Evolutionary conservation across 2,329 filamentous ascomycete species (phyloP), one percentile per base, ranked within the genome.

Genomic region (Trichoderma lentiforme): DNA sequence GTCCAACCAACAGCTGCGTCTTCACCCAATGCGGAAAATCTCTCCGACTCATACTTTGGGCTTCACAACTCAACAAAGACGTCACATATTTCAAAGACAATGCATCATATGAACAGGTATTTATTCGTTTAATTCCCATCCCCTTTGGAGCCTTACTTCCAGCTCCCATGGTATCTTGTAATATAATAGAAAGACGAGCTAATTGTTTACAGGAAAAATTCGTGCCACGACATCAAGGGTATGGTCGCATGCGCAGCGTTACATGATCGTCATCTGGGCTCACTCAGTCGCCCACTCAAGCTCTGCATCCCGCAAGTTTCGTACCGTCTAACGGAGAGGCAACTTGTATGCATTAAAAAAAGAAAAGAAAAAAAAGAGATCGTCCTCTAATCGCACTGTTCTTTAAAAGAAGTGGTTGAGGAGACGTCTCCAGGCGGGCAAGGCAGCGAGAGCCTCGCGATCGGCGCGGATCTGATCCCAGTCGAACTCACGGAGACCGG

Each of bases 401-500:
- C 39, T 39, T 76, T 82, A 84, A 66, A 85, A 82, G 68, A 84
- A 47, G 68, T 77, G 79, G 77, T 83, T 71, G 3, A 82, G 62
- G 26, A 79, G 61, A 4, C 83, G 81, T 77, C 81, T 82, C 87
- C 87, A 90, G 14, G 81, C 78, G 2, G 88, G 88, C 83, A 83
- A 86, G 4, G 80, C 76, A 18, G 85, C 86, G 24, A 88, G 78
- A 79, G 83, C 78, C 47, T 83, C 85, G 34, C 85, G 84, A 76
- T 86, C 83, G 47, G 82, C 85, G 78, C 90, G 86, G 81, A 91
- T 90, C 53, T 82, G 82, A 12, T 91, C 89, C 88, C 88, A 92
- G 78, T 92, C 87, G 71, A 91, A 85, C 80, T 89, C 87, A 74
- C 90, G 86, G 71, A 90, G 87, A 66, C 89, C 90, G 70, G 86